Evolutionary conservation across 2,329 filamentous ascomycete genomes (phyloP), one percentile per base, ranked within the genome.

Genomic region (Penicillium sp.): DNA sequence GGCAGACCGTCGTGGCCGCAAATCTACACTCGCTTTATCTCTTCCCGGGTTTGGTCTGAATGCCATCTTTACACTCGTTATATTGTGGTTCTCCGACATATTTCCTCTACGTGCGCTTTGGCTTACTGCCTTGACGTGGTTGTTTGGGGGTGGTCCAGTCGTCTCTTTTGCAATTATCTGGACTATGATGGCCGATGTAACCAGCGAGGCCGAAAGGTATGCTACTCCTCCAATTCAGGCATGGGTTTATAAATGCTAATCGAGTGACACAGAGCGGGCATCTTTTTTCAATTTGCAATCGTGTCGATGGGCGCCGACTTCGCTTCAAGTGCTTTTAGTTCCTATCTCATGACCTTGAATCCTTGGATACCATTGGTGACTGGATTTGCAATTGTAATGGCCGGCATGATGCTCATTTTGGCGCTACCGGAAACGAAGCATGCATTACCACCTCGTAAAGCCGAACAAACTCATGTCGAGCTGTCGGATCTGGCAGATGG

Each of bases 151-250:
- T 37, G 79, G 79, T 0, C 71, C 75, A 7, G 75, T 79, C 13
- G 78, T 81, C 4, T 72, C 76, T 2, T 71, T 75, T 58, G 77
- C 79, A 2, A 73, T 81, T 34, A 73, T 77, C 53, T 73, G 78
- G 65, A 81, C 79, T 8, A 80, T 82, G 76, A 72, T 81, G 60
- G 72, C 79, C 0, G 80, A 82, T 61, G 74, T 82, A n/a, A 76
- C 75, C 7, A 78, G 74, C 1, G 73, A 78, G 4, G 73, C 76
- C 20, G 74, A 78, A 64, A 72, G 79, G 74, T 71, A 63, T 49
- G 26, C 14, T 24, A 29, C 7, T 18, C 11, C 18, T 43, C n/a
- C 20, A 14, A 13, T 16, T 22, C 39, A 11, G 13, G 45, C 40
- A 20, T 67, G 60, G 14, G 5, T 4, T 34, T 58, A 68, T 9